Evolutionary conservation across 2,329 filamentous ascomycete species (phyloP).

Genomic region (Harringtonia aguacate): DNA sequence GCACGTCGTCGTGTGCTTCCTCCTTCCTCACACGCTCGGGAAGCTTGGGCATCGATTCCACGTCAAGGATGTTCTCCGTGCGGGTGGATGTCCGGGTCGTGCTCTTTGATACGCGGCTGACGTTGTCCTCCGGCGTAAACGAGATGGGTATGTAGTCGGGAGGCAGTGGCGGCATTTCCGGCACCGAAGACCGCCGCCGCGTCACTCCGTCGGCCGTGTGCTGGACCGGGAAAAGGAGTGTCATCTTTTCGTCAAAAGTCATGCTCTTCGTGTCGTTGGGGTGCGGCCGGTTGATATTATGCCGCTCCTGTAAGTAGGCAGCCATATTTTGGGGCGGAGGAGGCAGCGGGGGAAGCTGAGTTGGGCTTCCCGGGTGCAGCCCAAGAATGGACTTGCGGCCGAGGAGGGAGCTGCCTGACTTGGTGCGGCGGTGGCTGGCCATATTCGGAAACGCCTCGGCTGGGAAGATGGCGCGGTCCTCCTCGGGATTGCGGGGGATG

Average conservation of each 20-base stretch:
- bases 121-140: conserved; percentile 11
- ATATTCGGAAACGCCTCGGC: conserved; percentile 27
- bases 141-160: conserved; percentile 16
- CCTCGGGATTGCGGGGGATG: conserved; percentile 36
- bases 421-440: conserved; percentile 33
- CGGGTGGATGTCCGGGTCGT: conserved; percentile 25
- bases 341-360: conserved; percentile 40
- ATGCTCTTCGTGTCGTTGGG: conserved; percentile 46
- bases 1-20: too few relatives aligned
- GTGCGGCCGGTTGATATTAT: conserved; percentile 23
- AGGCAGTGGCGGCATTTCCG: conserved; percentile 30
- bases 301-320: conserved; percentile 6
- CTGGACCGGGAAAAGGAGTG: conserved; percentile 34
- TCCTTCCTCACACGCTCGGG: not conserved
- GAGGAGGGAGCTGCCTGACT: conserved; percentile 35
- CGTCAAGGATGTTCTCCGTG: conserved; percentile 29
- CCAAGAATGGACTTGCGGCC: conserved; percentile 34
- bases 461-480: conserved; percentile 36
- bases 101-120: conserved; percentile 16
- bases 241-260: conserved; percentile 48
- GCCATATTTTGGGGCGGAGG: conserved; percentile 36
- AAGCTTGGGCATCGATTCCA: conserved; percentile 18
- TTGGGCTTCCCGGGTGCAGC: conserved; percentile 33
- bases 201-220: conserved; percentile 14
- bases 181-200: conserved; percentile 29